Conservation (phyloP, 106 monocot species). For the Xerophyta viscosa region DNA sequence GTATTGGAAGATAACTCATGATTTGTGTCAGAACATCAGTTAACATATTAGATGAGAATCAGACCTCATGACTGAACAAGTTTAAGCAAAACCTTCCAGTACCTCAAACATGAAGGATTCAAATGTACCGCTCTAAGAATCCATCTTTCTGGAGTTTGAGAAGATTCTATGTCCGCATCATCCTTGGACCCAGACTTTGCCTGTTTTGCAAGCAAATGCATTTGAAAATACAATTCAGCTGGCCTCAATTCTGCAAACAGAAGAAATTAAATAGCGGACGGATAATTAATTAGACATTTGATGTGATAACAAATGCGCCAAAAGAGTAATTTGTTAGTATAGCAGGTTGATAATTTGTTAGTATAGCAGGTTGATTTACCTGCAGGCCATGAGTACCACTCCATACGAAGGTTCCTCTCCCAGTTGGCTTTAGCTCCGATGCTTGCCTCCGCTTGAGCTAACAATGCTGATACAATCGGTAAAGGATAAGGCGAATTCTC, state of each 20-base stretch:
- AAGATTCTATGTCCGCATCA: slow-evolving; percentile 28
- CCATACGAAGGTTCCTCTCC: slow-evolving; percentile 67
- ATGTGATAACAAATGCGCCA: no score
- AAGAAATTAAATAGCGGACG: background rate
- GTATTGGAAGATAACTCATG: no score
- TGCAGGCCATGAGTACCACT: slow-evolving; percentile 94
- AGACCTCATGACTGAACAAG: slow-evolving; percentile 4
- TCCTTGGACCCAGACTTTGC: slow-evolving; percentile 10
- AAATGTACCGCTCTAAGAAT: slow-evolving; percentile 71
- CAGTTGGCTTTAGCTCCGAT: slow-evolving; percentile 62
- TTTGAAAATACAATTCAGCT: slow-evolving; percentile 86
- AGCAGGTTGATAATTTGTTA: background rate
- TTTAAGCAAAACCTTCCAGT: slow-evolving; percentile 71
- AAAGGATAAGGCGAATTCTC: slow-evolving; percentile 30
- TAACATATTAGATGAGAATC: background rate
- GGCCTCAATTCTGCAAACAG: slow-evolving; percentile 72
- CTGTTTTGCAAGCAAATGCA: slow-evolving; percentile 69
- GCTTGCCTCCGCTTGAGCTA: slow-evolving; percentile 92
- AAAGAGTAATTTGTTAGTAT: no score
- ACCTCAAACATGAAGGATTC: slow-evolving; percentile 77
- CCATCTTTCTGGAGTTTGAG: slow-evolving; percentile 51
- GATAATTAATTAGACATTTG: background rate
- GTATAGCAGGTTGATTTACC: slow-evolving; percentile 21
- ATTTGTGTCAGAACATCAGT: no score
- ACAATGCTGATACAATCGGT: slow-evolving; percentile 58